Conservation (phyloP, 2,329 filamentous ascomycete species). For the Calonectria pteridis region DNA sequence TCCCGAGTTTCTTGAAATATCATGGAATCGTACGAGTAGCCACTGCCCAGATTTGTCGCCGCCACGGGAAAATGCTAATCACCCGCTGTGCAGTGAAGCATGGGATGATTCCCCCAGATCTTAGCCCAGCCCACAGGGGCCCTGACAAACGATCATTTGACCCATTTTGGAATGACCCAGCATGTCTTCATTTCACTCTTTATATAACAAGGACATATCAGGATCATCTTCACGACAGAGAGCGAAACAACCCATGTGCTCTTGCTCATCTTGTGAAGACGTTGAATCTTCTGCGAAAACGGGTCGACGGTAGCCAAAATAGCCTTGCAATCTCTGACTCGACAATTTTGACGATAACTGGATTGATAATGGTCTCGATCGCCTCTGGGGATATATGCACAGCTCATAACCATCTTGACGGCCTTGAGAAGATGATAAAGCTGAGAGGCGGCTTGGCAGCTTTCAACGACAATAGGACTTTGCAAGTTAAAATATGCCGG, state of each 20-base stretch:
- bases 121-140: background rate
- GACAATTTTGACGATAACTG: conserved; percentile 15
- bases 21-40: conserved; percentile 1
- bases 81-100: background rate
- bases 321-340: background rate
- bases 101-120: background rate
- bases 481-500: conserved; percentile 19
- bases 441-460: background rate
- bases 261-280: conserved; percentile 13
- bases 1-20: background rate
- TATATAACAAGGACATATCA: conserved; percentile 7
- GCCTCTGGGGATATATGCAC: background rate
- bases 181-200: conserved; percentile 19
- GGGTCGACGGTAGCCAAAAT: background rate
- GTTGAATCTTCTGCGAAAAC: background rate
- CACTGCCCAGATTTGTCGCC: background rate
- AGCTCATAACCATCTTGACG: background rate
- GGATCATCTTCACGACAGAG: background rate
- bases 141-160: background rate
- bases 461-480: background rate
- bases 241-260: background rate
- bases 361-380: conserved; percentile 12
- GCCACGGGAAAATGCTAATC: background rate
- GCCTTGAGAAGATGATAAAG: conserved; percentile 8
- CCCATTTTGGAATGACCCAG: conserved; percentile 13